Percentiles rank a stretch among this genome's conserved stretches.
Evolutionary conservation across 1,284 basidiomycete genomes (phyloP).

Genomic region (Ceratobasidium sp.): DNA sequence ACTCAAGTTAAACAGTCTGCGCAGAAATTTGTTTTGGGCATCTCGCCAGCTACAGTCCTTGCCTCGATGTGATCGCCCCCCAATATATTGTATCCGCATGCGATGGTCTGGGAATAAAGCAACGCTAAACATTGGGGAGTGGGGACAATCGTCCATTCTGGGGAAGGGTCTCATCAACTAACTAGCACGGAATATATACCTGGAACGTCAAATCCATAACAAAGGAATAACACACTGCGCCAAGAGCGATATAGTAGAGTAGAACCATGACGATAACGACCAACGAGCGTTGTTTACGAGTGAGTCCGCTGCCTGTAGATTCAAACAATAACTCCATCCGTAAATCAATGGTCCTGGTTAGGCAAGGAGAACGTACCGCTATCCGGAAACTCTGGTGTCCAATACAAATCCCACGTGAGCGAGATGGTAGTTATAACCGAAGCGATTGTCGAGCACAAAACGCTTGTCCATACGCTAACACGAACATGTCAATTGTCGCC

Average conservation of each 20-base stretch:
- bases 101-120: no score
- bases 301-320: conserved; percentile 83
- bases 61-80: no score
- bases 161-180: neutral
- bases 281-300: conserved; percentile 79
- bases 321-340: neutral
- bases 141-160: no score
- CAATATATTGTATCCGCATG: no score
- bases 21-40: no score
- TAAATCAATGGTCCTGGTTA: neutral
- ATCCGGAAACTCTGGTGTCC: conserved; percentile 71
- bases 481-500: conserved; percentile 46
- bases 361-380: conserved; percentile 62
- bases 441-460: conserved; percentile 83
- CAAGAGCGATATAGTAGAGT: conserved; percentile 77
- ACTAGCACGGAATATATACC: neutral
- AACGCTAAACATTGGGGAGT: no score
- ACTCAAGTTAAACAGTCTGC: no score
- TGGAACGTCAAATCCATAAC: conserved; percentile 69
- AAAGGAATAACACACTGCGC: conserved; percentile 68
- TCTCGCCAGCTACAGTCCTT: no score
- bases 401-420: conserved; percentile 69
- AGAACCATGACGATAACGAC: conserved; percentile 80
- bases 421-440: conserved; percentile 76
- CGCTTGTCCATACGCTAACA: conserved; percentile 60